Conservation (phyloP, 2,329 filamentous ascomycete genomes). For the Sclerotinia spermophila region DNA sequence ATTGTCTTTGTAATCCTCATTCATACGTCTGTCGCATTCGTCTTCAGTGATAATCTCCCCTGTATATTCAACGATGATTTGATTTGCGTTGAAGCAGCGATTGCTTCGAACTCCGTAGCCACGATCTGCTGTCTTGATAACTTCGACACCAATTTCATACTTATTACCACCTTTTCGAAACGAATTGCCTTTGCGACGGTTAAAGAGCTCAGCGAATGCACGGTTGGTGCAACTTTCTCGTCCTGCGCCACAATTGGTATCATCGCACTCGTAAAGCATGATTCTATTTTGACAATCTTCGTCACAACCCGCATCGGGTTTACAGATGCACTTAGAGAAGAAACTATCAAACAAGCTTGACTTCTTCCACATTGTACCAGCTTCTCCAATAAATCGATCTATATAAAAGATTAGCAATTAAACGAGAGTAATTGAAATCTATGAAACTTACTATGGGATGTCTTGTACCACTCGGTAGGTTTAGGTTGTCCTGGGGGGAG, state of each 20-base stretch:
- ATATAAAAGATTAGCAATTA: constrained; percentile 25
- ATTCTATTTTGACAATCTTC: constrained; percentile 91
- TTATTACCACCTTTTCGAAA: constrained; percentile 61
- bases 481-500: constrained; percentile 82
- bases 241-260: constrained; percentile 79
- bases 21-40: constrained; percentile 92
- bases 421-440: not conserved
- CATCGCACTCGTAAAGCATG: constrained; percentile 97
- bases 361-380: constrained; percentile 76
- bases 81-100: constrained; percentile 78
- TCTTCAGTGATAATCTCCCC: constrained; percentile 95
- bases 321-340: constrained; percentile 75
- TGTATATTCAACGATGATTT: constrained; percentile 98
- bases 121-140: constrained; percentile 83
- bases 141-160: constrained; percentile 90
- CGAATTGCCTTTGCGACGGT: constrained; percentile 55
- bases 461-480: constrained; percentile 87
- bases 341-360: constrained; percentile 70
- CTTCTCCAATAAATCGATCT: constrained; percentile 91
- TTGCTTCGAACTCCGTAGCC: constrained; percentile 91
- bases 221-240: constrained; percentile 77
- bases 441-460: constrained; percentile 73
- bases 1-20: constrained; percentile 87
- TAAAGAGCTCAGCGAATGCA: constrained; percentile 75
- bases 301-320: constrained; percentile 72